Base-by-base conservation (phyloP, 129 eudicot species). In the Flaveria bidentis region DNA sequence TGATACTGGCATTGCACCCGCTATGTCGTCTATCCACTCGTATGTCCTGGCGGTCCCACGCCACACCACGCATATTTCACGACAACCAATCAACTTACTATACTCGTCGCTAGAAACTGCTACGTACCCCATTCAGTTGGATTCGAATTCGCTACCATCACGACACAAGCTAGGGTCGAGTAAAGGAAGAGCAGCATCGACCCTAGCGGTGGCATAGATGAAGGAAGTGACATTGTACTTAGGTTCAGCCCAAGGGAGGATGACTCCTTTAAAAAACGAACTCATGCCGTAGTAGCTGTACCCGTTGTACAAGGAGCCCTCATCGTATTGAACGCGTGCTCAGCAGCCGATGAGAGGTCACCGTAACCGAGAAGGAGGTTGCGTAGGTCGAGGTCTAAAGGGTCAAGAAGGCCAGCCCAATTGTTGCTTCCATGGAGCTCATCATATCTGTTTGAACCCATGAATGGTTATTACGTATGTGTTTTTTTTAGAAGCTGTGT, bases 391-490 rank as follows among this genome's bases (percentile, higher is more conserved):
- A 83, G 80, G 50, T 88, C 79, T 52, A 91, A 75, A 25, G 97
- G 97, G 67, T 91, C 87, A 55, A 91, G 89, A 76, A 91, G 75
- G 26, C 84, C 82, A n/a, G 16, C 87, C 94, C 90, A 91, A 13
- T 91, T 65, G 78, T 80, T 63, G 74, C 41, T 80, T 50, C 83
- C 83, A 52, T 80, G 83, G 58, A 80, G 73, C 36, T 80, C 79
- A 14, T 80, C 78, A 9, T 80, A 80, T 33, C 25, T 64, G 66
- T 80, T 28, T 44, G 79, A 53, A 52, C 1, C 74, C 83, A 80
- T 80, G 22, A 30, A 16, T 2, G 2, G n/a, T 61, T 13, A 8
- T 61, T 13, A 8, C 13, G 2, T 15, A 14, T 15, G 58, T 69
- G 60, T 52, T 61, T 51, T 61, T 51, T 30, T 71, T 51, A 16